Percentiles rank a stretch among this genome's conserved stretches.
Evolutionary conservation across 345 rosid species (phyloP).

Genomic region (Erodium maritimum): DNA sequence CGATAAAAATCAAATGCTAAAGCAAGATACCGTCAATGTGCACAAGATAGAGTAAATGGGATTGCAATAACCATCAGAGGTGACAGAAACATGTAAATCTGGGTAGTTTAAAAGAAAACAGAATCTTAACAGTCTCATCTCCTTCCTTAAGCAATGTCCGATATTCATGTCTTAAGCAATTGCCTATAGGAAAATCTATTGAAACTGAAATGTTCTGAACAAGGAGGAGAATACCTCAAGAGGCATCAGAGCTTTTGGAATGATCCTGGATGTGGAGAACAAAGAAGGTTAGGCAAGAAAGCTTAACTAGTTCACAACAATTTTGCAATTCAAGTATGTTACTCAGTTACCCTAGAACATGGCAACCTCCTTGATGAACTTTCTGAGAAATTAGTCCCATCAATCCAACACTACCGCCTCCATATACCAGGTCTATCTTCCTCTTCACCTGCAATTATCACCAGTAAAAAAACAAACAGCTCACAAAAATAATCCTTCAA

Average conservation of each 20-base stretch:
- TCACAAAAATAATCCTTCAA: not conserved
- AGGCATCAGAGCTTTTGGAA: constrained; percentile 90
- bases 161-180: too few relatives aligned
- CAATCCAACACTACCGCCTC: constrained; percentile 94
- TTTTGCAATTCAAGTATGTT: constrained; percentile 4
- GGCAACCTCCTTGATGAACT: constrained; percentile 77
- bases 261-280: constrained; percentile 54
- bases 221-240: constrained; percentile 51
- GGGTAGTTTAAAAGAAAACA: not conserved
- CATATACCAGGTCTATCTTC: constrained; percentile 84
- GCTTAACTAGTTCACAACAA: constrained; percentile 8
- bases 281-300: constrained; percentile 3
- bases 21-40: too few relatives aligned
- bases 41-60: too few relatives aligned
- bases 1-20: not conserved
- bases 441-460: constrained; percentile 56
- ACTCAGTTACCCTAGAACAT: constrained; percentile 63
- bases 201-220: not conserved
- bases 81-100: not conserved
- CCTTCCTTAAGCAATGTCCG: not conserved
- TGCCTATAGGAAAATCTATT: too few relatives aligned
- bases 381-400: constrained; percentile 91
- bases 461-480: constrained; percentile 4
- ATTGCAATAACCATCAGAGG: not conserved
- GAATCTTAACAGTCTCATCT: not conserved